A percentile compares a stretch with the other conserved stretches of the same genome.
Conservation (phyloP, 1,284 basidiomycete genomes). For the Austroboletus niveus region DNA sequence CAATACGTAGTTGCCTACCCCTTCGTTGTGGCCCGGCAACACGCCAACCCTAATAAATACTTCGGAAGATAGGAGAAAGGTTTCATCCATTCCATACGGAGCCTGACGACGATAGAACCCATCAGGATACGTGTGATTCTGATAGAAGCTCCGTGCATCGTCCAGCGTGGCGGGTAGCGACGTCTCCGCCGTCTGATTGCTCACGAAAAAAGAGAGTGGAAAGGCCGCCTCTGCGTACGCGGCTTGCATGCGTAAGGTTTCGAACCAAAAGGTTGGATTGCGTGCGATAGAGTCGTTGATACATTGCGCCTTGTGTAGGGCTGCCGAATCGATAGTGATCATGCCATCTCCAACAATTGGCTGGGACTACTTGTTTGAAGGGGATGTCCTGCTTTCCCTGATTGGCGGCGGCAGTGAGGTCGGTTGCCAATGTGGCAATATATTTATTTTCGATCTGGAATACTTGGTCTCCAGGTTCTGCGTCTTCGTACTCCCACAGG, state of each 20-base stretch:
- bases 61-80: background rate
- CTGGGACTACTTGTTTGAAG: no score
- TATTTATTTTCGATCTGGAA: no score
- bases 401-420: no score
- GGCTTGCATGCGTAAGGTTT: constrained; percentile 14
- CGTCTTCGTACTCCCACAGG: no score
- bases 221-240: constrained; percentile 25
- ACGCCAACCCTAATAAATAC: constrained; percentile 4
- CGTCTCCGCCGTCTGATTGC: constrained; percentile 24
- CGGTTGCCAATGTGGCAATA: no score
- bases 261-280: constrained; percentile 28
- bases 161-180: constrained; percentile 10
- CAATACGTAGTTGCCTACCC: constrained; percentile 18
- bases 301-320: constrained; percentile 13
- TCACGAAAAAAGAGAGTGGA: constrained; percentile 29
- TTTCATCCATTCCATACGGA: constrained; percentile 8
- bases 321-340: constrained; percentile 20
- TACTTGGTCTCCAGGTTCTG: no score
- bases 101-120: constrained; percentile 25
- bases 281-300: constrained; percentile 28
- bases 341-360: constrained; percentile 18
- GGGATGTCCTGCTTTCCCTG: no score
- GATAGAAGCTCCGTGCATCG: constrained; percentile 20
- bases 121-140: constrained; percentile 17
- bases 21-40: constrained; percentile 23